Conservation (phyloP, 1,284 basidiomycete genomes). For the Cystobasidium pallidum region DNA sequence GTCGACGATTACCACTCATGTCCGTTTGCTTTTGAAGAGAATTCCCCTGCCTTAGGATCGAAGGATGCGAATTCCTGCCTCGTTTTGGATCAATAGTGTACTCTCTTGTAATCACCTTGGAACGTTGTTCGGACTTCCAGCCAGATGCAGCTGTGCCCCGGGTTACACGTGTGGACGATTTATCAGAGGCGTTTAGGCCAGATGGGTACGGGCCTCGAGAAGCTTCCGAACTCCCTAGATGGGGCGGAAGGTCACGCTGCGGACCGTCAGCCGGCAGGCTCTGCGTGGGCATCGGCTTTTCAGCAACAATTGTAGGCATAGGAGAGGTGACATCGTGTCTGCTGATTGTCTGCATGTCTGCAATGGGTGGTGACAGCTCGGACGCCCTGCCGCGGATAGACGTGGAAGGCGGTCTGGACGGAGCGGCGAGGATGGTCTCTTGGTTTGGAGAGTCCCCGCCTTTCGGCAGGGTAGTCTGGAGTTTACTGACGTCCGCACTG, state of each 20-base stretch:
- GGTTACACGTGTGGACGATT: constrained; percentile 16
- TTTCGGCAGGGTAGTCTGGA: not conserved
- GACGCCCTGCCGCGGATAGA: constrained; percentile 16
- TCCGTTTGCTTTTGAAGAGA: not conserved
- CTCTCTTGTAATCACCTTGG: constrained; percentile 29
- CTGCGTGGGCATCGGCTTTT: not conserved
- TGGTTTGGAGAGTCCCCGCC: not conserved
- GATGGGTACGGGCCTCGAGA: constrained; percentile 11
- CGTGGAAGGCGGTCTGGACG: not conserved
- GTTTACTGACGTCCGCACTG: not conserved
- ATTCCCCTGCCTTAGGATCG: constrained; percentile 2
- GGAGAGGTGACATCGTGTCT: not conserved
- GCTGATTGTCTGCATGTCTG: not conserved
- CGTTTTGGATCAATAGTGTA: constrained; percentile 3
- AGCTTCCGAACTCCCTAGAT: not conserved
- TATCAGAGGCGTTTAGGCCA: not conserved
- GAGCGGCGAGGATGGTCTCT: not conserved
- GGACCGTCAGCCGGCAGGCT: not conserved
- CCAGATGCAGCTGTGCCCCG: constrained; percentile 19
- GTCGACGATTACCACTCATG: not conserved
- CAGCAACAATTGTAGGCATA: not conserved
- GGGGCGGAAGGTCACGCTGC: constrained; percentile 6
- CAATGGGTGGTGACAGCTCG: not conserved
- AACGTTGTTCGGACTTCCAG: constrained; percentile 12
- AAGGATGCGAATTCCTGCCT: constrained; percentile 1